phyloP scores from a whole-genome alignment of 768 basidiomycete genomes.

The Naganishia friedmannii region DNA sequence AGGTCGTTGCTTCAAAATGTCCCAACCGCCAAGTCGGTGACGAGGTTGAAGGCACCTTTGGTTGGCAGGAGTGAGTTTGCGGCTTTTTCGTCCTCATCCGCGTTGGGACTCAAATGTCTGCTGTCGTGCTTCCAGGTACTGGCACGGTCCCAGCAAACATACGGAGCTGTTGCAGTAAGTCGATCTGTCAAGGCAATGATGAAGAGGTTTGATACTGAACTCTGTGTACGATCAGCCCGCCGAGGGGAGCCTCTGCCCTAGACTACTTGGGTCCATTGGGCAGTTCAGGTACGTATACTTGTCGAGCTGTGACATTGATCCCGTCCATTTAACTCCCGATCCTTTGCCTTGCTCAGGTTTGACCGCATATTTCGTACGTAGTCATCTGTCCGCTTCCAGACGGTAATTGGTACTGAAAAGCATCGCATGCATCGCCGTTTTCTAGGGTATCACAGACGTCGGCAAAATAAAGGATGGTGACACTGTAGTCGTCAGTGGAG shows the following conservation, averaged over 20 bases:
- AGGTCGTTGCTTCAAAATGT: slow-evolving; percentile 60
- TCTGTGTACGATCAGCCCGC: slow-evolving; percentile 39
- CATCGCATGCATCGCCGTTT: neutral
- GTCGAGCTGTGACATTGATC: neutral
- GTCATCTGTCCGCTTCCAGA: neutral
- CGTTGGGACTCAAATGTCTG: neutral
- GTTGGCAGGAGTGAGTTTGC: slow-evolving; percentile 44
- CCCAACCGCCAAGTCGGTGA: slow-evolving; percentile 23
- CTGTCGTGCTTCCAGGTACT: slow-evolving; percentile 33
- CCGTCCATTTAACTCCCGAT: neutral
- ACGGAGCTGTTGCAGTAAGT: slow-evolving; percentile 33
- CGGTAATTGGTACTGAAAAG: slow-evolving; percentile 17
- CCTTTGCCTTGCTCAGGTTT: slow-evolving; percentile 57
- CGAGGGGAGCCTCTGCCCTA: slow-evolving; percentile 63
- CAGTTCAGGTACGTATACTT: slow-evolving; percentile 58
- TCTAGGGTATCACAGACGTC: slow-evolving; percentile 75
- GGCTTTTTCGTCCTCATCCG: neutral
- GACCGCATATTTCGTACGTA: slow-evolving; percentile 81
- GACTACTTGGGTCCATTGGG: slow-evolving; percentile 84
- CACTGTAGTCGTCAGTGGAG: slow-evolving; percentile 79
- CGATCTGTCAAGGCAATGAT: neutral
- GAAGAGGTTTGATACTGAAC: neutral
- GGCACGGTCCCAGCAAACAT: slow-evolving; percentile 42
- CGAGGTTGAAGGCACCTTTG: slow-evolving; percentile 38
- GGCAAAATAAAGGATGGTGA: slow-evolving; percentile 79